Conservation (phyloP, 805 yeast species). For the Candida methanosorbosa region DNA sequence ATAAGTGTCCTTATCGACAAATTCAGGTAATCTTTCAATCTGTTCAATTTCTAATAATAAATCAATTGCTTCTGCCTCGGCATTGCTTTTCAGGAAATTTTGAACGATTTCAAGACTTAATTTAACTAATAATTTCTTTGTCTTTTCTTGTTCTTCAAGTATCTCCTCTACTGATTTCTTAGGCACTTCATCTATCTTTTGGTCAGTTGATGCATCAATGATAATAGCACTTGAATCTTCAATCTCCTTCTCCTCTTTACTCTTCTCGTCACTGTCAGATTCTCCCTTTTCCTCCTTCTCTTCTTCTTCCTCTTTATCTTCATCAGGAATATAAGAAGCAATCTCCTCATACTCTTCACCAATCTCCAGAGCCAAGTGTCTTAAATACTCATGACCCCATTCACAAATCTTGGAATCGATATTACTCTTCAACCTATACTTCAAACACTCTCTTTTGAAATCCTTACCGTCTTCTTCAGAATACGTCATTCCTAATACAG, state of each 20-base stretch:
- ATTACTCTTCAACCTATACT: slow-evolving; percentile 54
- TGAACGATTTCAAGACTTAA: slow-evolving; percentile 78
- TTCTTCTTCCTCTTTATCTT: slow-evolving; percentile 11
- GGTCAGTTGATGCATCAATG: neutral
- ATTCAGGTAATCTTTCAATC: slow-evolving; percentile 73
- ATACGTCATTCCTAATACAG: slow-evolving; percentile 92
- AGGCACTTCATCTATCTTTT: slow-evolving; percentile 1
- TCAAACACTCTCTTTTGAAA: slow-evolving; percentile 61
- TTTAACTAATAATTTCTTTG: slow-evolving; percentile 33
- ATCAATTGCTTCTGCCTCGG: slow-evolving; percentile 98
- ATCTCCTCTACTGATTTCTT: slow-evolving; percentile 13
- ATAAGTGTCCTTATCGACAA: slow-evolving; percentile 76
- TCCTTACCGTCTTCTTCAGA: slow-evolving; percentile 55
- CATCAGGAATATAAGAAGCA: slow-evolving; percentile 11
- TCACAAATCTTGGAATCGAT: slow-evolving; percentile 50
- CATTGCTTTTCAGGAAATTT: slow-evolving; percentile 86
- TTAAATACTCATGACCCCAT: slow-evolving; percentile 98
- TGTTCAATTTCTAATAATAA: slow-evolving; percentile 81
- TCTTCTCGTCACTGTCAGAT: slow-evolving; percentile 15
- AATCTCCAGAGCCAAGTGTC: slow-evolving; percentile 91
- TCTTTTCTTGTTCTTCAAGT: slow-evolving; percentile 1
- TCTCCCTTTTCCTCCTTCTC: slow-evolving; percentile 7
- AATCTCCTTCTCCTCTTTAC: slow-evolving; percentile 12
- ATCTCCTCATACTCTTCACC: slow-evolving; percentile 73
- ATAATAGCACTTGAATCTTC: neutral